These are phyloP conservation scores for Kwoniella dejecticola DNA, from an alignment of 768 basidiomycete genomes.

Conservation along the genomic window DNA sequence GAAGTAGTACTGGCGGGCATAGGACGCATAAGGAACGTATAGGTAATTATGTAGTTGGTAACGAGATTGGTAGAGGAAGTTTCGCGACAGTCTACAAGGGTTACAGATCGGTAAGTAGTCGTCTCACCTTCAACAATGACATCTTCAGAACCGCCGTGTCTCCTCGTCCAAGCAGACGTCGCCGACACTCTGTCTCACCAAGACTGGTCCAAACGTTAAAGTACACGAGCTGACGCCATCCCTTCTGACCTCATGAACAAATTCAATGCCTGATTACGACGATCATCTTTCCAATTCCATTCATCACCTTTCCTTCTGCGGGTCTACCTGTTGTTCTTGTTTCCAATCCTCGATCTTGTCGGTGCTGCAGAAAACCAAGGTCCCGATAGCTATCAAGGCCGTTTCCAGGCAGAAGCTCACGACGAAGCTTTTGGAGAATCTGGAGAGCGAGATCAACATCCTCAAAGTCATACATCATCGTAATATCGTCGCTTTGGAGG, in stretches of 20 bases:
- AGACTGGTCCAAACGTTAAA: too few relatives aligned
- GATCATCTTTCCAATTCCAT: too few relatives aligned
- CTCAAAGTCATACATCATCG: slow-evolving; percentile 89
- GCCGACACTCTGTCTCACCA: too few relatives aligned
- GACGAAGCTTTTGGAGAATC: slow-evolving; percentile 90
- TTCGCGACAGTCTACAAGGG: slow-evolving; percentile 97
- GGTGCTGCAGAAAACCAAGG: slow-evolving; percentile 73
- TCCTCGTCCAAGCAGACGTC: too few relatives aligned
- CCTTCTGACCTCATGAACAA: too few relatives aligned
- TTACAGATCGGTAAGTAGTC: slow-evolving; percentile 73
- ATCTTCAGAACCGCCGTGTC: too few relatives aligned
- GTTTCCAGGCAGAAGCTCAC: slow-evolving; percentile 84
- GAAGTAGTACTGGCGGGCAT: slow-evolving; percentile 11
- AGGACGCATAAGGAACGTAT: slow-evolving; percentile 44
- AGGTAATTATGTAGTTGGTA: slow-evolving; percentile 56
- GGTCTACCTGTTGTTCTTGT: too few relatives aligned
- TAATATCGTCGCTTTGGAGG: slow-evolving; percentile 88
- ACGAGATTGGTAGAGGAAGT: slow-evolving; percentile 67
- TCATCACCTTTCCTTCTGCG: too few relatives aligned
- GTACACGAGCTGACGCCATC: too few relatives aligned
- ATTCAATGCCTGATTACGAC: too few relatives aligned
- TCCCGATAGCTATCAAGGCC: slow-evolving; percentile 89
- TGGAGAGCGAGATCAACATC: slow-evolving; percentile 97
- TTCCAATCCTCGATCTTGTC: too few relatives aligned
- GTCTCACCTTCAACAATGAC: background rate